phyloP scores from a whole-genome alignment of 768 basidiomycete genomes.

The Phaeolepiota aurea region DNA sequence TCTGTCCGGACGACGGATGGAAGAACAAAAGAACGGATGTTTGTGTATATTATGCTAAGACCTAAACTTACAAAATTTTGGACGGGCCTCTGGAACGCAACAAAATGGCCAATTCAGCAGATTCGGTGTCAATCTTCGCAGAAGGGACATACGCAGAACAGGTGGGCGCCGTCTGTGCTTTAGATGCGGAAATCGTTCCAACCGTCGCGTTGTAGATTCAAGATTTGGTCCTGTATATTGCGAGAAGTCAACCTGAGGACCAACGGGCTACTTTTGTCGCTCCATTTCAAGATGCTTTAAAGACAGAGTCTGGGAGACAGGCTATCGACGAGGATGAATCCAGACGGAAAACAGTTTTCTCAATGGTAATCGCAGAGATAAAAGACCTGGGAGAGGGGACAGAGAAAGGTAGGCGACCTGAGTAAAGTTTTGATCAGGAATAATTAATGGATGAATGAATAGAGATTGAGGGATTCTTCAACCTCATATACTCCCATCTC shows the following conservation, averaged over 20 bases:
- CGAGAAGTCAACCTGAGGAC: constrained; percentile 58
- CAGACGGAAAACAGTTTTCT: constrained; percentile 46
- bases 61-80: constrained; percentile 24
- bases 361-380: constrained; percentile 50
- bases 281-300: constrained; percentile 57
- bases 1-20: too few relatives aligned
- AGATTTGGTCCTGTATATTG: constrained; percentile 71
- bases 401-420: constrained; percentile 49
- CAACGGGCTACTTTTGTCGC: constrained; percentile 53
- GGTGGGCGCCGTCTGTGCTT: constrained; percentile 27
- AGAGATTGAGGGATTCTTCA: constrained; percentile 89
- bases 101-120: constrained; percentile 53
- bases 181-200: neutral
- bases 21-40: too few relatives aligned
- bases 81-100: constrained; percentile 13
- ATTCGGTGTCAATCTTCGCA: constrained; percentile 77
- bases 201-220: constrained; percentile 40
- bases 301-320: constrained; percentile 39
- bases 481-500: constrained; percentile 69
- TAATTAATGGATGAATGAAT: constrained; percentile 4
- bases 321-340: constrained; percentile 47
- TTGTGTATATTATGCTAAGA: too few relatives aligned
- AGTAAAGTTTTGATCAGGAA: constrained; percentile 11
- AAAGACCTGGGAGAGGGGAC: constrained; percentile 68
- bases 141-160: constrained; percentile 89